Evolutionary conservation across 805 yeast species (phyloP).

Genomic region (Ogataea henricii): DNA sequence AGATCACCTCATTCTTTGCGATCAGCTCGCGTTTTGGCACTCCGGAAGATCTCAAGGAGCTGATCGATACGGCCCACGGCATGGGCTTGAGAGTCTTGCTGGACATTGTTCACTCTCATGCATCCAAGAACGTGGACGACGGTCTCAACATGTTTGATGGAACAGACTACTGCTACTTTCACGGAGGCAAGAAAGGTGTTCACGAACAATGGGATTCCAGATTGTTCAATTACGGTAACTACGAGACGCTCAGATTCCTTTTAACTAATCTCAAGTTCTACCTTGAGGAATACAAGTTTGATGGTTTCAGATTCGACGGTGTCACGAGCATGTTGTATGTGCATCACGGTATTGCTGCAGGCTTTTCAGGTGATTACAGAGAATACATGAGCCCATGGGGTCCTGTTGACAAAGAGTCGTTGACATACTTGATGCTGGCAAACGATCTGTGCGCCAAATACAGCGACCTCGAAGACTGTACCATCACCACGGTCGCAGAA

Average conservation of each 20-base stretch:
- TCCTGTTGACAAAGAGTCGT: slow-evolving; percentile 83
- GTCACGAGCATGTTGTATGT: slow-evolving; percentile 89
- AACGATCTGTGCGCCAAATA: slow-evolving; percentile 68
- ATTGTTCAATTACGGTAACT: slow-evolving; percentile 85
- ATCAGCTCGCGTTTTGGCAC: slow-evolving; percentile 88
- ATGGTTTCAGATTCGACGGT: slow-evolving; percentile 96
- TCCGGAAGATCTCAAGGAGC: slow-evolving; percentile 90
- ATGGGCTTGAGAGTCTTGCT: slow-evolving; percentile 82
- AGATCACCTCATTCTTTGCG: slow-evolving; percentile 90
- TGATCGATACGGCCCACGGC: slow-evolving; percentile 89
- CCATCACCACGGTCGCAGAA: slow-evolving; percentile 81
- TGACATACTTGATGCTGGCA: slow-evolving; percentile 87
- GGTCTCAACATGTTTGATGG: slow-evolving; percentile 95
- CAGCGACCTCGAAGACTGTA: slow-evolving; percentile 33
- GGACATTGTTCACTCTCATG: slow-evolving; percentile 95
- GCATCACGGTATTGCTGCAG: slow-evolving; percentile 90
- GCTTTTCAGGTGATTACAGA: slow-evolving; percentile 88
- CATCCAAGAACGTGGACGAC: slow-evolving; percentile 90
- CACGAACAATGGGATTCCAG: slow-evolving; percentile 98
- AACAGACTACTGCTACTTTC: slow-evolving; percentile 92
- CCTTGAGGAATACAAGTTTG: slow-evolving; percentile 81
- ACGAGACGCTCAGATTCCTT: slow-evolving; percentile 86
- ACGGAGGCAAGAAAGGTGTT: slow-evolving; percentile 78
- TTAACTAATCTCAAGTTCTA: slow-evolving; percentile 82
- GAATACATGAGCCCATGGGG: slow-evolving; percentile 80